Conservation (phyloP, 108 stramenopile species). For the Cyclostephanos tholiformis region DNA sequence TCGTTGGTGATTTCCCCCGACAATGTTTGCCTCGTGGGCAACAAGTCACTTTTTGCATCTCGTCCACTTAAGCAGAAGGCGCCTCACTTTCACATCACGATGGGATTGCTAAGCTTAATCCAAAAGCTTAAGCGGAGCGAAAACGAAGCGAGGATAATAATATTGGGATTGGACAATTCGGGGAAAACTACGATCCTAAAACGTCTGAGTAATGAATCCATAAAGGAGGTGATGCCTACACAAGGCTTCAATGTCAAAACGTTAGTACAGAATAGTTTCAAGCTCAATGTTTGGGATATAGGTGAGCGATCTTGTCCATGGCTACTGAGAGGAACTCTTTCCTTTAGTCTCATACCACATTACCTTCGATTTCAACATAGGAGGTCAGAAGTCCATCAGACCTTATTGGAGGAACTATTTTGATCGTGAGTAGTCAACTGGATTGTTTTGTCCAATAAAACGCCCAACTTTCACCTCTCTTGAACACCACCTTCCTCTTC, state of each 20-base stretch:
- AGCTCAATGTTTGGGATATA: constrained; percentile 82
- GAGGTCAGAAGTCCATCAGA: constrained; percentile 65
- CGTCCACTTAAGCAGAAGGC: not conserved
- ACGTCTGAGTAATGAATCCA: constrained; percentile 67
- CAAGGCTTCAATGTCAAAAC: constrained; percentile 83
- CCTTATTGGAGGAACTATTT: constrained; percentile 72
- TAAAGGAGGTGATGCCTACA: constrained; percentile 65
- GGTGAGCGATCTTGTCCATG: constrained; percentile 33
- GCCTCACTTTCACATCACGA: constrained; percentile 1
- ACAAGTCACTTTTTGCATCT: too few relatives aligned
- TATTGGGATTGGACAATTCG: constrained; percentile 75
- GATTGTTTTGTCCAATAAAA: not conserved
- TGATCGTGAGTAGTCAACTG: constrained; percentile 24
- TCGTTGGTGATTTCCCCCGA: not conserved
- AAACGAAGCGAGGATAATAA: constrained; percentile 65
- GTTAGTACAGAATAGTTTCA: constrained; percentile 64
- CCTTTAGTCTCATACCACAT: too few relatives aligned
- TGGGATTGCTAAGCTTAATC: constrained; percentile 56
- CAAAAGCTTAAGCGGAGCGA: constrained; percentile 79
- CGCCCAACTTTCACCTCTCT: too few relatives aligned
- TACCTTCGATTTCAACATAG: constrained; percentile 43
- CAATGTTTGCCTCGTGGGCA: too few relatives aligned
- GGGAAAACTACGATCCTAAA: constrained; percentile 83
- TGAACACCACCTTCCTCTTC: too few relatives aligned
- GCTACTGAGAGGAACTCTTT: too few relatives aligned